Percentiles rank a stretch among this genome's conserved stretches.
Conservation (phyloP, 2,329 filamentous ascomycete genomes). For the Claviceps maximensis region DNA sequence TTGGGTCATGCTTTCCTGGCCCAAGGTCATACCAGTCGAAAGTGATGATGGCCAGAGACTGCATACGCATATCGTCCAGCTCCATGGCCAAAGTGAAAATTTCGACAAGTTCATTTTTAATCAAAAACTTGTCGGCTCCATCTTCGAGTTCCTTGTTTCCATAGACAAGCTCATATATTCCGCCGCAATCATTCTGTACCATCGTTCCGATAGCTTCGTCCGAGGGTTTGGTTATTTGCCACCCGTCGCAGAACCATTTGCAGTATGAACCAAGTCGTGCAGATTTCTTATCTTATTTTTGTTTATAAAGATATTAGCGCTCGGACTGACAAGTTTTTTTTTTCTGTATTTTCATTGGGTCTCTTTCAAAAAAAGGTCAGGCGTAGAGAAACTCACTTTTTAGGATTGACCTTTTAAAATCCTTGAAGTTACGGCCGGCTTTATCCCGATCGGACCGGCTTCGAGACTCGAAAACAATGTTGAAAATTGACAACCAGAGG, state of each 20-base stretch:
- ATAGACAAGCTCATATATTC: background rate
- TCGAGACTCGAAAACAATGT: background rate
- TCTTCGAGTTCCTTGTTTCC: background rate
- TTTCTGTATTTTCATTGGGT: too few relatives aligned
- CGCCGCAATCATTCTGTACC: background rate
- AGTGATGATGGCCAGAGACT: background rate
- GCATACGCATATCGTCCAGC: slow-evolving; percentile 1
- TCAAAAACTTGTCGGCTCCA: background rate
- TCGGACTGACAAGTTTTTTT: too few relatives aligned
- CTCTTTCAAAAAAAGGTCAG: too few relatives aligned
- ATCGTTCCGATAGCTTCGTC: background rate
- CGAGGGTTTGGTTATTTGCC: background rate
- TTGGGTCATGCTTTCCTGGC: too few relatives aligned
- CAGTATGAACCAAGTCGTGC: background rate
- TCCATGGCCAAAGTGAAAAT: background rate
- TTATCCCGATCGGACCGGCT: background rate
- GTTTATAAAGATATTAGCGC: background rate
- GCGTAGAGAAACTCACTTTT: background rate
- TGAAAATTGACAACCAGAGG: background rate
- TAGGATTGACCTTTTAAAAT: background rate
- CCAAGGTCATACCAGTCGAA: background rate
- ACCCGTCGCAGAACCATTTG: background rate
- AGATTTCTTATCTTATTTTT: background rate
- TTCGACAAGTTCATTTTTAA: background rate
- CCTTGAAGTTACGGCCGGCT: background rate